A percentile compares a stretch with the other conserved stretches of the same genome.
These are phyloP conservation scores for Lanmaoa rubissima DNA, from an alignment of 768 basidiomycete species.

Conservation along the genomic window DNA sequence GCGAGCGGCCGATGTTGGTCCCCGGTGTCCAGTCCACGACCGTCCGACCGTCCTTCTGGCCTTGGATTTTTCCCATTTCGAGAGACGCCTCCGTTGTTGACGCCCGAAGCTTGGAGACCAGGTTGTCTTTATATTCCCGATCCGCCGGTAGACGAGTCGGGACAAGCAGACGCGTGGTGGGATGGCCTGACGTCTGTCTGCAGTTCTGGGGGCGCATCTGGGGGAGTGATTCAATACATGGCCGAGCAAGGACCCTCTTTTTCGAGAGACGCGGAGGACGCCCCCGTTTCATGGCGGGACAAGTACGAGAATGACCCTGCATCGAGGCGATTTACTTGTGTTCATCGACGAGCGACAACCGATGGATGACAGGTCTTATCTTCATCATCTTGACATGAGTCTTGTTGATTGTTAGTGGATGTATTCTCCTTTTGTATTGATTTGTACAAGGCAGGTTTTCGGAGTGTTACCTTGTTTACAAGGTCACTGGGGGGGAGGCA, in stretches of 20 bases:
- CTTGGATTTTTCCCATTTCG: constrained; percentile 8
- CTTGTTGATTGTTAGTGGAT: not conserved
- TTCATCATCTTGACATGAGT: not conserved
- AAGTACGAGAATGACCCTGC: constrained; percentile 23
- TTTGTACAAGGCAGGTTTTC: constrained; percentile 9
- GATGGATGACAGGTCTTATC: not conserved
- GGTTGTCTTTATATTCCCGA: constrained; percentile 15
- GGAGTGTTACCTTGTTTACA: too few relatives aligned
- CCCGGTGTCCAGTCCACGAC: not conserved
- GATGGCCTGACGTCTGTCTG: not conserved
- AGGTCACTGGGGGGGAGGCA: too few relatives aligned
- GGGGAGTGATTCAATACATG: not conserved
- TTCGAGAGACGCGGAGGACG: not conserved
- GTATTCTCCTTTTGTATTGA: constrained; percentile 4
- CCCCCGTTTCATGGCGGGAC: constrained; percentile 19
- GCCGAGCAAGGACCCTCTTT: not conserved
- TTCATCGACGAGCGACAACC: constrained; percentile 12
- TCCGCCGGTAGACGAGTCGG: constrained; percentile 8
- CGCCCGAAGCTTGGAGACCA: constrained; percentile 10
- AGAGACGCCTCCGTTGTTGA: constrained; percentile 7
- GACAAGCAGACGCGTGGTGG: constrained; percentile 11
- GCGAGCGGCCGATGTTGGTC: not conserved
- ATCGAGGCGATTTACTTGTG: constrained; percentile 7
- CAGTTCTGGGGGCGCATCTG: not conserved
- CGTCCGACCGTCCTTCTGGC: not conserved